Base-by-base conservation (phyloP, 2,329 filamentous ascomycete genomes). In the Fusarium pilosicola region DNA sequence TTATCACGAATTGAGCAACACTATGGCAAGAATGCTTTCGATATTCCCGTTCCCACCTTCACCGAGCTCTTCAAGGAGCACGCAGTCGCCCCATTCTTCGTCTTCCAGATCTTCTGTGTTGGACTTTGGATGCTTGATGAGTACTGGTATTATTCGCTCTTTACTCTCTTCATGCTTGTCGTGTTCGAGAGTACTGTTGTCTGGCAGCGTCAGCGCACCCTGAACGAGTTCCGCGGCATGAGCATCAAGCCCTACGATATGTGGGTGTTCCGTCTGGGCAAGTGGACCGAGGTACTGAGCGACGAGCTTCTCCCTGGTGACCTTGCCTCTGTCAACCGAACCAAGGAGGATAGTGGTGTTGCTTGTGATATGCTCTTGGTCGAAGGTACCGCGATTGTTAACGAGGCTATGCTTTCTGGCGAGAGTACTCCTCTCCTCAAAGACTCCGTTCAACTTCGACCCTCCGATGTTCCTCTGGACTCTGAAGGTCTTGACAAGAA, bases 141-240 rank as follows among this genome's bases (percentile, higher is more conserved):
- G 84, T 99, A 98, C 85, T 99, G 97, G 96, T 99, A 99, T 87
- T 99, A 99, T 85, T 98, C 96, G 70, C 90, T 99, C 26, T 99
- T 99, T 84, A 99, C 97, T 2, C 91, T 99, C 28, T 95, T 98
- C 86, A 99, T 99, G 97, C 90, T 99, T 63, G 94, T 99, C 76
- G 92, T 91, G 67, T 99, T 99, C 78, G 96, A 99, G 86, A 98
- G 95, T 82, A 99, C 96, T 6, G 97, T 99, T 42, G 97, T 99
- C 22, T 99, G 96, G 97, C 96, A 99, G 85, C 92, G 96, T 70
- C 96, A 99, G 88, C 90, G 96, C 76, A 99, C 97, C 5, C 85
- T 99, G 75, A 97, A 90, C 80, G 96, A 99, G 84, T 99, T 99
- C 86, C 94, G 96, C 56, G 95, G 96, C 77, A 99, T 99, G 97